Base-by-base conservation (phyloP, 2,329 filamentous ascomycete genomes). In the Aspergillus versicolor region DNA sequence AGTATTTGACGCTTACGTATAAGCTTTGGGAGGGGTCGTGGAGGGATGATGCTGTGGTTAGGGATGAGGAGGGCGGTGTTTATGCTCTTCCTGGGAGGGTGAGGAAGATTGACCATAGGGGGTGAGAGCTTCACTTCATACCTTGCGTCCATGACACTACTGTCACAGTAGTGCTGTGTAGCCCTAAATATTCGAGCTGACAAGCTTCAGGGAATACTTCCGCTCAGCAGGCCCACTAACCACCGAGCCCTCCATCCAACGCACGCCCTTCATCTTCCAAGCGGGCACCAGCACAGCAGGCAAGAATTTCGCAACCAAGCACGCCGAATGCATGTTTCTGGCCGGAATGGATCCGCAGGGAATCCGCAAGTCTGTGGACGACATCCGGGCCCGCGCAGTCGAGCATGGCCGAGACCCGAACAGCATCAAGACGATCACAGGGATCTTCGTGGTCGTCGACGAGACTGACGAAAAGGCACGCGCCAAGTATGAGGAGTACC, bases 21-120 rank as follows among this genome's bases (percentile, higher is more conserved):
- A 79, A 79, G 65, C 71, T 82, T 0, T 82, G 78, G 79, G 79
- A 82, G 68, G 76, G 77, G 0, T 79, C 75, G 8, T 83, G 80
- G 78, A 68, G 73, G 15, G 71, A 75, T 37, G 68, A 67, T 6
- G 71, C 73, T 0, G 66, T 75, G 2, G 17, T 57, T 8, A 54
- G 54, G 4, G 15, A 65, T n/a, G 27, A 22, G 15, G 22, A 34
- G 34, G 34, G 13, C 13, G 15, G 15, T 5, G 2, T 15, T 13
- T 37, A 37, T 37, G 34, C 34, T 2, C 12, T 37, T 37, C 15
- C 34, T 37, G 34, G 34, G 2, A 3, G 34, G 15, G 34, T 37
- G 34, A n/a, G 13, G 34, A 15, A 5, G 34, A n/a, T 37, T 6
- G 34, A 37, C 2, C 34, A 37, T 37, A 37, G 15, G 12, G 34